Percentiles rank a stretch among this genome's conserved stretches.
Conservation (phyloP, 805 yeast species). For the Pichia cabralensis region DNA sequence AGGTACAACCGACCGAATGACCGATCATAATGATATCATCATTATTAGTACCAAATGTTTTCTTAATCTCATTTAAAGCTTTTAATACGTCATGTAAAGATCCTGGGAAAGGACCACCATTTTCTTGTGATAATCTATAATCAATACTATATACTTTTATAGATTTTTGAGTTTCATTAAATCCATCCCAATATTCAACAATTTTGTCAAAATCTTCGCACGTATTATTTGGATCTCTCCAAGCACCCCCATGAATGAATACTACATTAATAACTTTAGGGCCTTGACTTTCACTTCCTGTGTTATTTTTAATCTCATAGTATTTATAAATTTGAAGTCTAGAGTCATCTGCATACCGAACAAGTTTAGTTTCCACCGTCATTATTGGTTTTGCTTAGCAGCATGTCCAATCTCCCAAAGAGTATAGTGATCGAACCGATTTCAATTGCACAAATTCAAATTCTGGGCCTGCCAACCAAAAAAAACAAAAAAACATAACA, state of each 20-base stretch:
- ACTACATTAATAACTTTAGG: neutral
- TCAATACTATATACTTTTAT: constrained; percentile 35
- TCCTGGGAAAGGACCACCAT: constrained; percentile 40
- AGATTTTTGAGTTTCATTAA: too few relatives aligned
- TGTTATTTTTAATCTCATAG: too few relatives aligned
- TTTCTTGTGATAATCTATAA: constrained; percentile 57
- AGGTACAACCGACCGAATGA: constrained; percentile 75
- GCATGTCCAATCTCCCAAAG: too few relatives aligned
- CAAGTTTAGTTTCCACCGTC: too few relatives aligned
- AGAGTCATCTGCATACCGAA: too few relatives aligned
- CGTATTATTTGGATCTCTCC: constrained; percentile 66
- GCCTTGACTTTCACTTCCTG: neutral
- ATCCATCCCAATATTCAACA: constrained; percentile 11
- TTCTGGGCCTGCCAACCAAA: too few relatives aligned
- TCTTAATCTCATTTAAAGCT: constrained; percentile 28
- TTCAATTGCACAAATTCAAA: too few relatives aligned
- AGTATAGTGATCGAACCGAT: too few relatives aligned
- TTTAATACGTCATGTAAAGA: constrained; percentile 46
- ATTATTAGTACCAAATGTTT: constrained; percentile 13
- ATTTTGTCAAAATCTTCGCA: constrained; percentile 38
- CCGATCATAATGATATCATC: constrained; percentile 38
- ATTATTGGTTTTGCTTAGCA: too few relatives aligned
- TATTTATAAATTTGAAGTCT: too few relatives aligned
- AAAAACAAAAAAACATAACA: too few relatives aligned
- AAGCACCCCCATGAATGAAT: constrained; percentile 74